Conservation (phyloP, 352 stramenopile genomes). For the Blastocystis sp. region DNA sequence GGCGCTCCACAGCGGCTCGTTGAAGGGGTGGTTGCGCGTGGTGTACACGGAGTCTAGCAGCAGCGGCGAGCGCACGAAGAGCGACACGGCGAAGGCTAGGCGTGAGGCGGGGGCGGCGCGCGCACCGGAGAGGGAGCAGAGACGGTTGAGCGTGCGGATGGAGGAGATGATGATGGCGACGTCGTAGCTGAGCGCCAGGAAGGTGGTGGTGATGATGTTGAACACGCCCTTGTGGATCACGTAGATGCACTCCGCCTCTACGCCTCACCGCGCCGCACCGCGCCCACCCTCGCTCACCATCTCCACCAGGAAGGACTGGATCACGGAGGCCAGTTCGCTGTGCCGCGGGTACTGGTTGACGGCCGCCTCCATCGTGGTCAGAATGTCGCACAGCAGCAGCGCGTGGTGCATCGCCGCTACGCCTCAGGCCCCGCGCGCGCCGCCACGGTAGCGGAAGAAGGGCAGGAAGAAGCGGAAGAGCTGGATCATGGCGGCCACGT, state of each 20-base stretch:
- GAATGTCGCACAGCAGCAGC: neutral
- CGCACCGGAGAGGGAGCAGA: neutral
- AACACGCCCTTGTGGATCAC: neutral
- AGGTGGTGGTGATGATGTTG: constrained; percentile 1
- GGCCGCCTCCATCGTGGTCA: neutral
- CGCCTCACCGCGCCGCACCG: neutral
- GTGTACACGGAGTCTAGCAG: constrained; percentile 9
- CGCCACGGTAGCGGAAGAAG: neutral
- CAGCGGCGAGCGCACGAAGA: neutral
- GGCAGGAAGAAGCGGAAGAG: constrained; percentile 10
- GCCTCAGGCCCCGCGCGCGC: neutral
- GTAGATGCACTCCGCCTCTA: constrained; percentile 5
- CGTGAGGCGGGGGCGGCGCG: neutral
- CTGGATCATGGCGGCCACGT: neutral
- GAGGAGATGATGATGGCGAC: neutral
- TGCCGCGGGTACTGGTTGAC: constrained; percentile 28
- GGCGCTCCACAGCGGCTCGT: constrained; percentile 4
- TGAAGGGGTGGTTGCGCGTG: constrained; percentile 24
- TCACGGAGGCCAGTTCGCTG: neutral
- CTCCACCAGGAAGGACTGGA: neutral
- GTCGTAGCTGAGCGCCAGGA: constrained; percentile 5
- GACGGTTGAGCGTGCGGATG: constrained; percentile 2
- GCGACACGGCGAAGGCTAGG: neutral
- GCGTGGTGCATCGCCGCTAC: constrained; percentile 1
- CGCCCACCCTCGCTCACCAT: neutral